Evolutionary conservation across 2,329 filamentous ascomycete genomes (phyloP).

Genomic region (Ophiocordyceps camponoti-leonardi): DNA sequence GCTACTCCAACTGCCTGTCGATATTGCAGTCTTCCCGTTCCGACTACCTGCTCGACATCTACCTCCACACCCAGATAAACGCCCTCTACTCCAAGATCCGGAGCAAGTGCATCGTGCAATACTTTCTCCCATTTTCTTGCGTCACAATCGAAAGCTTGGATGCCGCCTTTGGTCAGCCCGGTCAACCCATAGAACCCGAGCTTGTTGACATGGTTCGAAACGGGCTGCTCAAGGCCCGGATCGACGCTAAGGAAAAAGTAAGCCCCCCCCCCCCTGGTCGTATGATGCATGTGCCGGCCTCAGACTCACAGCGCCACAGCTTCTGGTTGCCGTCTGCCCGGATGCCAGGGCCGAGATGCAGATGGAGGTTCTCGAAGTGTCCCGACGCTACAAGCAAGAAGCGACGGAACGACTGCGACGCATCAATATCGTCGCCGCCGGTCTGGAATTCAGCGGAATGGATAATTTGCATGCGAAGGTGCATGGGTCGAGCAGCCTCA

Average conservation of each 20-base stretch:
- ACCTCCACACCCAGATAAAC: conserved; percentile 59
- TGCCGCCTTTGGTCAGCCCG: conserved; percentile 51
- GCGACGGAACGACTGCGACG: conserved; percentile 61
- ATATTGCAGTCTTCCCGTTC: conserved; percentile 66
- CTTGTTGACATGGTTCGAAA: conserved; percentile 61
- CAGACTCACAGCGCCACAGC: conserved; percentile 18
- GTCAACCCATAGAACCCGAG: conserved; percentile 52
- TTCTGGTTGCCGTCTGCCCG: conserved; percentile 55
- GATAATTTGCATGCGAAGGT: conserved; percentile 7
- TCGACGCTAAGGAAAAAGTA: conserved; percentile 69
- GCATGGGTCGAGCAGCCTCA: conserved; percentile 1
- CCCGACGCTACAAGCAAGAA: conserved; percentile 56
- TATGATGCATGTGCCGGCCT: not conserved
- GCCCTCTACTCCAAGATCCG: conserved; percentile 60
- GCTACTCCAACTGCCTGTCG: conserved; percentile 70
- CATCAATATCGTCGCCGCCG: conserved; percentile 58
- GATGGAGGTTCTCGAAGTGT: conserved; percentile 45
- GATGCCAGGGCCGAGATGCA: conserved; percentile 57
- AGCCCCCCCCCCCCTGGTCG: not conserved
- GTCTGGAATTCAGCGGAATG: conserved; percentile 43
- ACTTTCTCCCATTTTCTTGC: conserved; percentile 77
- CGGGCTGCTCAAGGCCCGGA: conserved; percentile 55
- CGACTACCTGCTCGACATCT: conserved; percentile 83
- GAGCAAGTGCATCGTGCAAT: conserved; percentile 84
- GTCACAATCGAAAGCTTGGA: conserved; percentile 70